phyloP scores from a whole-genome alignment of 768 basidiomycete species.

The Leccinum rimulosum region DNA sequence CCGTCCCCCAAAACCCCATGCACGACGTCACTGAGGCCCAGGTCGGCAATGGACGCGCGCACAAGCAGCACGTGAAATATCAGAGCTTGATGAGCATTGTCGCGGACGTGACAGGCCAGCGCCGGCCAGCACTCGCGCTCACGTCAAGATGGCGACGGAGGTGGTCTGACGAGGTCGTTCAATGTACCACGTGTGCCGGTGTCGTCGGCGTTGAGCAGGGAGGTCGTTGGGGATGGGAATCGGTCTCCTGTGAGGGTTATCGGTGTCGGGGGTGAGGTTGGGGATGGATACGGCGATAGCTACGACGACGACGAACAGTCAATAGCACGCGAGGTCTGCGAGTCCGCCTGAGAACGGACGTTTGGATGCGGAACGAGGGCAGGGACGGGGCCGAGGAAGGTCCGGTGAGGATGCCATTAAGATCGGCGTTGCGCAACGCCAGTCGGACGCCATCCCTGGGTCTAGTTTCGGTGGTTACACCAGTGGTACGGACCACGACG shows the following conservation, averaged over 20 bases:
- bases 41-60: constrained; percentile 15
- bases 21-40: background rate
- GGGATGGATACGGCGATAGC: background rate
- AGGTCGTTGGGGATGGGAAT: constrained; percentile 1
- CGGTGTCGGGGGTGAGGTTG: too few relatives aligned
- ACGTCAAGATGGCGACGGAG: too few relatives aligned
- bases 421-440: constrained; percentile 59
- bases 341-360: background rate
- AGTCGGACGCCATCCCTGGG: constrained; percentile 52
- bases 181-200: too few relatives aligned
- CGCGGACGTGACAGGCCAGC: too few relatives aligned
- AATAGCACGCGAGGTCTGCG: background rate
- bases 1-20: constrained; percentile 1
- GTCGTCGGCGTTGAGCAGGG: too few relatives aligned
- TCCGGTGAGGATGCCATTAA: constrained; percentile 41
- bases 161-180: too few relatives aligned
- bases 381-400: constrained; percentile 6
- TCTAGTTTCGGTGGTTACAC: background rate
- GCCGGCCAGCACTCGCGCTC: too few relatives aligned
- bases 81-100: constrained; percentile 52
- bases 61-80: constrained; percentile 2
- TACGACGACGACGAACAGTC: background rate
- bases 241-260: background rate
- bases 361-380: background rate
- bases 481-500: background rate